A percentile compares a stretch with the other conserved stretches of the same genome.
These are phyloP conservation scores for Elongisporangium prolatum DNA, from an alignment of 352 stramenopile genomes.

Conservation along the genomic window DNA sequence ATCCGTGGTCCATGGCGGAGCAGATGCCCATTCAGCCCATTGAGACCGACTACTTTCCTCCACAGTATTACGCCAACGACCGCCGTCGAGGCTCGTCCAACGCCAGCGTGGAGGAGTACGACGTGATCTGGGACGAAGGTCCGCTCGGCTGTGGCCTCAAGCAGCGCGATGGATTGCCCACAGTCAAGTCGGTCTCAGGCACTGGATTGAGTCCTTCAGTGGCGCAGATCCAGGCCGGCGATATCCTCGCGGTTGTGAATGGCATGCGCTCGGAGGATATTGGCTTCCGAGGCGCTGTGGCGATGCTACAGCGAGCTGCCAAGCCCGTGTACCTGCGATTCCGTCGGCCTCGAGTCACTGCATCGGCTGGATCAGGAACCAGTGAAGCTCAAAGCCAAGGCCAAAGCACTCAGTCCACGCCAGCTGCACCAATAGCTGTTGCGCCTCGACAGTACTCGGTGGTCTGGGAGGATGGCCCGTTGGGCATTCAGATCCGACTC, in stretches of 20 bases:
- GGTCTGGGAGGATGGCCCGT: conserved; percentile 63
- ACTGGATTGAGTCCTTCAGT: conserved; percentile 56
- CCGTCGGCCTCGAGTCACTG: conserved; percentile 16
- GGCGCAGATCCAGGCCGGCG: conserved; percentile 54
- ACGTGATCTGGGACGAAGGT: conserved; percentile 72
- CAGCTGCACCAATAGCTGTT: conserved; percentile 6
- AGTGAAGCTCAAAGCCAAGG: conserved; percentile 12
- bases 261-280: conserved; percentile 67
- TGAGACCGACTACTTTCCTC: background rate
- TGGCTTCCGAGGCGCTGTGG: conserved; percentile 74
- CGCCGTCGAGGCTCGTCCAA: conserved; percentile 16
- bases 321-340: conserved; percentile 80
- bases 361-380: conserved; percentile 9
- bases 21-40: background rate
- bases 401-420: conserved; percentile 9
- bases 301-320: conserved; percentile 61
- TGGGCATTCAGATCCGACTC: conserved; percentile 82
- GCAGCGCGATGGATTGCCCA: conserved; percentile 58
- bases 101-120: conserved; percentile 48
- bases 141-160: conserved; percentile 72
- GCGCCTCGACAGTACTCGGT: conserved; percentile 61
- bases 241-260: conserved; percentile 75
- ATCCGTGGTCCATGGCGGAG: background rate
- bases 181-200: conserved; percentile 63
- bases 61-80: conserved; percentile 1